Base-by-base conservation (phyloP, 495 filamentous ascomycete species). In the Apodospora peruviana region DNA sequence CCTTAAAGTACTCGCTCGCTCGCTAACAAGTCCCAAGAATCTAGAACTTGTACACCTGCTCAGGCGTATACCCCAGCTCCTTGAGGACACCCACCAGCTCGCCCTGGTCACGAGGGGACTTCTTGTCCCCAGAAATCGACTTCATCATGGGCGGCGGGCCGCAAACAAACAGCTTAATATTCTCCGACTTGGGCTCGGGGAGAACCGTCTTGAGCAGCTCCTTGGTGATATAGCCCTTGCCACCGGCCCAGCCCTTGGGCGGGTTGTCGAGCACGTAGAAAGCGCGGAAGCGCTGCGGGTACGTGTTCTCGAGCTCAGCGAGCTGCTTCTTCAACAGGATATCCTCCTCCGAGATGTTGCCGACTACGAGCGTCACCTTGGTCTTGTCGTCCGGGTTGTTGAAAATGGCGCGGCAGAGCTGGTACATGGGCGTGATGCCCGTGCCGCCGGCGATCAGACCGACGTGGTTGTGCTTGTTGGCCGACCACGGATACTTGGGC, bases 1-100 rank as follows among this genome's bases (percentile, higher is more conserved):
- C n/a, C n/a, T n/a, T n/a, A n/a, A n/a, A n/a, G 7, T 32, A 32
- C 27, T 12, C 27, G 5, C 12, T 32, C 27, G 7, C 27, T 5
- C 27, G 27, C 27, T 32, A 32, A 32, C 27, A 5, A 32, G 17
- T 7, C 36, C 36, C 10, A 20, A 40, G 21, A 40, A 40, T 4
- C 10, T 68, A 98, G 67, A 98, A 98, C 78, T 98, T 98, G 76
- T 87, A 97, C 21, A 98, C 94, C 76, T 98, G 94, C 39, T 96
- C 93, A 71, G 88, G 76, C 47, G 60, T 77, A 73, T 96, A 98
- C 16, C 93, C 93, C 43, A 98, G 69, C 65, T 97, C 90, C 78
- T 90, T 87, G 59, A 98, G 70, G 55, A 83, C 66, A 47, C 93
- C 93, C 4, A 70, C 70, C 34, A 98, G 71, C 77, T 97, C 93